Evolutionary conservation across 1,284 basidiomycete species (phyloP), one percentile per base, ranked within the genome.

Genomic region (Clitocybe nebularis): DNA sequence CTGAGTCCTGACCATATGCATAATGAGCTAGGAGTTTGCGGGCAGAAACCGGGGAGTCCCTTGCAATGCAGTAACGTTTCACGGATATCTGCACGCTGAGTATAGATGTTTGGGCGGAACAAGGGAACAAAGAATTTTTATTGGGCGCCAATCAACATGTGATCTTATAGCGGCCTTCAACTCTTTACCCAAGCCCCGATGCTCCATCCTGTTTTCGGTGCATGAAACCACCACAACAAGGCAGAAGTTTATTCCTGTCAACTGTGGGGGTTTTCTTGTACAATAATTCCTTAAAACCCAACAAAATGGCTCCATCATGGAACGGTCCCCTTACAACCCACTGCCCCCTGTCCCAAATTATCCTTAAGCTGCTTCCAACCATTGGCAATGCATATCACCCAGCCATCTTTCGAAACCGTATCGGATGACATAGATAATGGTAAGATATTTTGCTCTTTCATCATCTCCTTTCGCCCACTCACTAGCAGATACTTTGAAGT

Each of bases 401-500:
- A 32, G 10, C 29, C 29, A 5, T 16, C 29, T 17, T 32, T 32
- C 13, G 29, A 32, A 5, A 16, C 7, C 10, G 29, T 32, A 5
- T 32, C 29, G 11, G 29, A 32, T 9, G 19, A 32, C 13, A 32
- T 32, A 5, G 29, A 32, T 17, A 32, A 32, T 16, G 29, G 29
- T 16, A 32, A 2, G 3, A 5, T 32, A 3, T 17, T 14, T 32
- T 32, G 11, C 14, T 17, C 9, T 16, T 4, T 8, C 13, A 9
- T 7, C 5, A 5, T 16, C 11, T 13, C 29, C 13, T 5, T 16
- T 30, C 4, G 13, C 10, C 19, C 11, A 32, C 4, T 9, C 19
- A 16, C 4, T 32, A 16, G 6, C 13, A 14, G n/a, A n/a, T n/a
- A n/a, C n/a, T n/a, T n/a, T 28, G 10, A 20, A 86, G 84, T 88